A percentile compares a stretch with the other conserved stretches of the same genome.
Evolutionary conservation across 495 filamentous ascomycete genomes (phyloP).

Genomic region (Neurospora pannonica): DNA sequence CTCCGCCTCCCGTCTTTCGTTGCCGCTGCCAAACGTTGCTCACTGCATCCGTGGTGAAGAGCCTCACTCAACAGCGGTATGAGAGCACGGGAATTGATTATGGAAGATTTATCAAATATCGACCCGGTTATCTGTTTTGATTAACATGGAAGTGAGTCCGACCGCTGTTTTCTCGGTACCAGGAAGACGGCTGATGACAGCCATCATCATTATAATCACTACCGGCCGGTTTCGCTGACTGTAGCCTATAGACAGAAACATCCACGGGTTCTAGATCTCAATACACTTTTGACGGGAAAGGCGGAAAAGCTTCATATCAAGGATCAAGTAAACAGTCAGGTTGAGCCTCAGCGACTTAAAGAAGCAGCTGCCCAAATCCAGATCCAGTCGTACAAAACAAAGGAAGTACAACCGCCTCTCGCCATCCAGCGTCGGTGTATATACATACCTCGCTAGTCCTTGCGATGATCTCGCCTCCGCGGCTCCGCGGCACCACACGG

Average conservation of each 20-base stretch:
- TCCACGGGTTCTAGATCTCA: too few relatives aligned
- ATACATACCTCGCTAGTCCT: neutral
- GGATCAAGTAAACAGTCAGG: neutral
- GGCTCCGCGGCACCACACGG: neutral
- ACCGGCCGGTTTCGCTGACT: neutral
- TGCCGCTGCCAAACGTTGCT: neutral
- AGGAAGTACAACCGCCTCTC: neutral
- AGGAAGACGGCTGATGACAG: neutral
- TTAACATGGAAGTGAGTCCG: neutral
- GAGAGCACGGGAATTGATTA: neutral
- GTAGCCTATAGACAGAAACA: neutral
- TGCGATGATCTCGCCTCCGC: neutral
- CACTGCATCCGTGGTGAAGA: neutral
- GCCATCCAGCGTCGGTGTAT: neutral
- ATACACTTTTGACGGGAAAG: neutral
- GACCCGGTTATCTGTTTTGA: neutral
- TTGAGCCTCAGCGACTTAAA: neutral
- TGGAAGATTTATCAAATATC: neutral
- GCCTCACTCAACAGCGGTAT: neutral
- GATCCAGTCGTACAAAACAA: neutral
- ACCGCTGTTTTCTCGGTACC: neutral
- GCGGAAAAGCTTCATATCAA: neutral
- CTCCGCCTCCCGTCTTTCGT: neutral
- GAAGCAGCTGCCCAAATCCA: neutral
- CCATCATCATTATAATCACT: neutral